A percentile compares a stretch with the other conserved stretches of the same genome.
These are phyloP conservation scores for Podospora anserina DNA, from an alignment of 495 filamentous ascomycete species.

Conservation along the genomic window DNA sequence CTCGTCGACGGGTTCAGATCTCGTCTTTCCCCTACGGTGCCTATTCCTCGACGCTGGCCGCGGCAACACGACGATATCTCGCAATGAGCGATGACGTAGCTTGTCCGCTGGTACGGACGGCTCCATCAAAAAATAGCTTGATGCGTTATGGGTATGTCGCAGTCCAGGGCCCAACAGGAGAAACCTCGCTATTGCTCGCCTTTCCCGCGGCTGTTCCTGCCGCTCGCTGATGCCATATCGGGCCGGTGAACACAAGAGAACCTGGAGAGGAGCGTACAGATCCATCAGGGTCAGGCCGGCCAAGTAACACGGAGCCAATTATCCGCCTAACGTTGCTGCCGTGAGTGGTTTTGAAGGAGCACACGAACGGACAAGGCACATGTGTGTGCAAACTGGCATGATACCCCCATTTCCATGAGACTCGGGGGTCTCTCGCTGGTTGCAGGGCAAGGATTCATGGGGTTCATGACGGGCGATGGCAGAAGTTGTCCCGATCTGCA, in stretches of 20 bases:
- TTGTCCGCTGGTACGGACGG: constrained; percentile 1
- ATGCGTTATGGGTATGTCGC: not conserved
- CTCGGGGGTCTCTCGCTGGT: constrained; percentile 2
- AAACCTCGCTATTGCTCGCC: not conserved
- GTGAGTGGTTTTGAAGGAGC: not conserved
- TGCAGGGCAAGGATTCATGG: constrained; percentile 21
- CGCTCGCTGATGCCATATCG: constrained; percentile 1
- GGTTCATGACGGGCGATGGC: constrained; percentile 30
- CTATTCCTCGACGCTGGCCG: constrained; percentile 3
- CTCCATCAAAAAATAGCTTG: not conserved
- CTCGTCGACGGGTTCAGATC: not conserved
- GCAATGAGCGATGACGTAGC: constrained; percentile 3
- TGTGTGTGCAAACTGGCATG: not conserved
- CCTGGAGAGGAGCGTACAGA: not conserved
- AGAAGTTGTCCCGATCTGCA: constrained; percentile 31
- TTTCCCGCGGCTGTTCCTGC: constrained; percentile 1
- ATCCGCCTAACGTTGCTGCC: constrained; percentile 2
- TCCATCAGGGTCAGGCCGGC: not conserved
- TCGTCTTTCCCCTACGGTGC: not conserved
- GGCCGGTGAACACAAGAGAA: not conserved
- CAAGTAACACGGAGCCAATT: not conserved
- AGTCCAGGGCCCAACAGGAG: not conserved
- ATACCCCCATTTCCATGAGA: not conserved
- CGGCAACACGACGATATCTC: constrained; percentile 5
- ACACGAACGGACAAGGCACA: not conserved